Conservation (phyloP, 345 rosid genomes). For the Hibiscus mutabilis region DNA sequence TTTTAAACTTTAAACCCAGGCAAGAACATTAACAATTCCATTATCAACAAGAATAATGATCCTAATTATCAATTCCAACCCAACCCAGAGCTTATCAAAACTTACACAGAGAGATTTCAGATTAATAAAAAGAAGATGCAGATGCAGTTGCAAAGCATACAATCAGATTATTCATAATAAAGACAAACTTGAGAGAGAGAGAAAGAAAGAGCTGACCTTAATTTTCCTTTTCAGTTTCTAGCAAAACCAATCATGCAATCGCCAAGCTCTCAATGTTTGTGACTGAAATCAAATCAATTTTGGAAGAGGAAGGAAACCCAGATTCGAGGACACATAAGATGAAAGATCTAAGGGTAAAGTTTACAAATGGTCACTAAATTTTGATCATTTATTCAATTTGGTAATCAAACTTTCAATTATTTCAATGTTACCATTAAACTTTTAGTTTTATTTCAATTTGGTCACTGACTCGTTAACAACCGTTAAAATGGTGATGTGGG, state of each 20-base stretch:
- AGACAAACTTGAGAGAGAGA: not conserved
- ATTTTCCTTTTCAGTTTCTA: not conserved
- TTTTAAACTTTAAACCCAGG: not conserved
- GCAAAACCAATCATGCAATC: not conserved
- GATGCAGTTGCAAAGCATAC: not conserved
- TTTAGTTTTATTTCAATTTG: no score
- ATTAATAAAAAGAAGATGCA: not conserved
- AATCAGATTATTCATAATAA: not conserved
- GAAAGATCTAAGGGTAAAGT: not conserved
- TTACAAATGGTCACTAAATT: no score
- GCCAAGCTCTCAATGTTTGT: not conserved
- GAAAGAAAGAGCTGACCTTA: not conserved
- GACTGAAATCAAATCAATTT: not conserved
- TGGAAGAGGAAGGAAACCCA: not conserved
- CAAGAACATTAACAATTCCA: no score
- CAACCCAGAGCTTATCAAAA: no score
- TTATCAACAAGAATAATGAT: no score
- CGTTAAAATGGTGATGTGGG: no score
- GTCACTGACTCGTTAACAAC: no score
- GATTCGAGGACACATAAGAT: not conserved
- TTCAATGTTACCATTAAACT: no score
- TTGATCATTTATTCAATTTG: no score
- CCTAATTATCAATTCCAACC: no score
- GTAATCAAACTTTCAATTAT: no score
- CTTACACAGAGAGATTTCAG: not conserved